Conservation (phyloP, 2,329 filamentous ascomycete species). For the Alternaria ethzedia region DNA sequence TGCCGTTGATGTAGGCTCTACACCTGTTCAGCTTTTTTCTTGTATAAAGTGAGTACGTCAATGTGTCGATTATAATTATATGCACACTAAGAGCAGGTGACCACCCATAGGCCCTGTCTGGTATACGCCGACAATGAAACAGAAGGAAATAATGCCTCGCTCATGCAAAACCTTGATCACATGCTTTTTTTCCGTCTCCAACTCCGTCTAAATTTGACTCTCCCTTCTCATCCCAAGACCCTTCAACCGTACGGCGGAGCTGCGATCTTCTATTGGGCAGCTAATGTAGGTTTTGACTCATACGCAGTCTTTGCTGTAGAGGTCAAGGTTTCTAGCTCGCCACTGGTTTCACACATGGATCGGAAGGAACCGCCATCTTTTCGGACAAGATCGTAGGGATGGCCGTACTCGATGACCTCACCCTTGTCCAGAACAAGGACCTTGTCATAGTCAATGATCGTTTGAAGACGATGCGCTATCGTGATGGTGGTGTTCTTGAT, state of each 20-base stretch:
- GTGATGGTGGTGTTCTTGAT: slow-evolving; percentile 92
- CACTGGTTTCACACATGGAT: slow-evolving; percentile 73
- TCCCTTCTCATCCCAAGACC: neutral
- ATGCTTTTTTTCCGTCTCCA: neutral
- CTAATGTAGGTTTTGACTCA: slow-evolving; percentile 4
- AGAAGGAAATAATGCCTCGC: neutral
- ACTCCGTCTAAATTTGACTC: neutral
- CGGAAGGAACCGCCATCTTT: slow-evolving; percentile 71
- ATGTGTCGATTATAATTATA: neutral
- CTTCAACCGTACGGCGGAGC: neutral
- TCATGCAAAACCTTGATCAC: neutral
- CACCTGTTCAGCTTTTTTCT: neutral
- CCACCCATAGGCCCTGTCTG: neutral
- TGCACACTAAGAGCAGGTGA: neutral
- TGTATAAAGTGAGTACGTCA: neutral
- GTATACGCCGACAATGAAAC: neutral
- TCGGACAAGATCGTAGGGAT: slow-evolving; percentile 74
- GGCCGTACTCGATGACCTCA: slow-evolving; percentile 84
- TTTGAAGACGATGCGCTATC: slow-evolving; percentile 93
- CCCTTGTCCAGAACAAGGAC: slow-evolving; percentile 94
- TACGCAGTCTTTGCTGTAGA: slow-evolving; percentile 62
- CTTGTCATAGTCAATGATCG: slow-evolving; percentile 98
- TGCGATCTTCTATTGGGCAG: neutral
- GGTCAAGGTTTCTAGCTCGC: slow-evolving; percentile 61
- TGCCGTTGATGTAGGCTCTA: no score